Evolutionary conservation across 306 rosid genomes (phyloP).

Genomic region (Lathyrus sativus): DNA sequence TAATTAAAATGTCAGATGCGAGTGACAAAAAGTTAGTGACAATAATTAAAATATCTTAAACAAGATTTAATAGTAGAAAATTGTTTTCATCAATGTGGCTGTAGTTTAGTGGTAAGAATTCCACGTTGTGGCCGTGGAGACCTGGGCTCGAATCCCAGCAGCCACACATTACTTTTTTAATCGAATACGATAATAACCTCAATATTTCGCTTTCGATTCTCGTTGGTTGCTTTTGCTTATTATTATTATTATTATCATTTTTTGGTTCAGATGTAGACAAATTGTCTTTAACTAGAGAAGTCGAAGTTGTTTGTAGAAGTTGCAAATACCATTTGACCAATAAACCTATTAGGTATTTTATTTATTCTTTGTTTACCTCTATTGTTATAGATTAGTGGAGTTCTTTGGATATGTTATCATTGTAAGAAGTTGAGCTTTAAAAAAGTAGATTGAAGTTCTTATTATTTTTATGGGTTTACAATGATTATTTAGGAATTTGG

Average conservation of each 20-base stretch:
- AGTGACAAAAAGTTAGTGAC: too few species aligned
- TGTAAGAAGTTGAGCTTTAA: neutral
- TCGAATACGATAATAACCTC: too few species aligned
- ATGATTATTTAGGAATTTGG: slow-evolving; percentile 58
- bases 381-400: neutral
- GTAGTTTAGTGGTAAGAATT: too few species aligned
- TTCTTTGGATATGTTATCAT: neutral
- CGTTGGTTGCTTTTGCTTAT: neutral
- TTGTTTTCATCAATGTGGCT: too few species aligned
- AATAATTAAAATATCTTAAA: too few species aligned
- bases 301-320: slow-evolving; percentile 68
- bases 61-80: too few species aligned
- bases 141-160: too few species aligned
- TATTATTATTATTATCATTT: neutral
- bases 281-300: slow-evolving; percentile 57
- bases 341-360: slow-evolving; percentile 60
- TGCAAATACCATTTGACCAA: slow-evolving; percentile 67
- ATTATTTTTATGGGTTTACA: slow-evolving; percentile 7
- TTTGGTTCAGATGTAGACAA: slow-evolving; percentile 56
- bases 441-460: slow-evolving; percentile 1
- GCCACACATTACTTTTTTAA: too few species aligned
- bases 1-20: too few species aligned
- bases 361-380: neutral
- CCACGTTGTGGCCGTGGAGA: too few species aligned
- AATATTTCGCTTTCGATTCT: too few species aligned